These are phyloP conservation scores for Calycina herbarum DNA, from an alignment of 2,329 filamentous ascomycete species.

Conservation along the genomic window DNA sequence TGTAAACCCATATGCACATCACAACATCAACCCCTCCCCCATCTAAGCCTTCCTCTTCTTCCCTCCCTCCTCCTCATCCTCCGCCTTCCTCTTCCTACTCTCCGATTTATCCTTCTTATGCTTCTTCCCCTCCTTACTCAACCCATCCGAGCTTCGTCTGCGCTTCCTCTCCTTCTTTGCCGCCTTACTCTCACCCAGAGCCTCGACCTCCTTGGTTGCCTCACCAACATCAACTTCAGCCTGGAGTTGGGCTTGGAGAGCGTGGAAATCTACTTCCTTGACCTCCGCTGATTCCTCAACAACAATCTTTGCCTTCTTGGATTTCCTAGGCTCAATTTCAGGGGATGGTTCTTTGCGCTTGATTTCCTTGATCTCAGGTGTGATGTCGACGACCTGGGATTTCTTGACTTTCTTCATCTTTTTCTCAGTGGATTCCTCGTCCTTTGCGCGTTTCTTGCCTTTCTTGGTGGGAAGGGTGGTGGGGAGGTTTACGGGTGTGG, in stretches of 20 bases:
- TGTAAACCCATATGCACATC: neutral
- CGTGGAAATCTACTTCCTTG: slow-evolving; percentile 11
- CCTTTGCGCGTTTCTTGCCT: slow-evolving; percentile 21
- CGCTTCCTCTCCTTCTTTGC: slow-evolving; percentile 5
- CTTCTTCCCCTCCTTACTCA: slow-evolving; percentile 11
- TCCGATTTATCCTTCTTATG: slow-evolving; percentile 5
- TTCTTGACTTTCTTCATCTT: slow-evolving; percentile 42
- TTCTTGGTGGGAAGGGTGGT: no score
- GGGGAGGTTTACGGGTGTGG: slow-evolving; percentile 24
- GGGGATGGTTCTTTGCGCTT: neutral
- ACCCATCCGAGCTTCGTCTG: slow-evolving; percentile 13
- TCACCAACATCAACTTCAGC: slow-evolving; percentile 12
- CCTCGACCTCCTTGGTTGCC: slow-evolving; percentile 14
- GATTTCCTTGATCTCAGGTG: neutral
- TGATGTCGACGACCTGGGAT: neutral
- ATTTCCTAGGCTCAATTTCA: slow-evolving; percentile 48
- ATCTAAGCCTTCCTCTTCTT: slow-evolving; percentile 1
- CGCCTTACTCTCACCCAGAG: slow-evolving; percentile 1
- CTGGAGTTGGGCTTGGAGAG: slow-evolving; percentile 9
- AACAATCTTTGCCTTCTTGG: slow-evolving; percentile 10
- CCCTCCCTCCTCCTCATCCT: neutral
- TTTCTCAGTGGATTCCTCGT: slow-evolving; percentile 45
- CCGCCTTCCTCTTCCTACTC: neutral
- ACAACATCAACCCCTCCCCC: neutral
- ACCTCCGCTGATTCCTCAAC: neutral